These are phyloP conservation scores for Crepidotus variabilis DNA, from an alignment of 768 basidiomycete genomes.

Conservation along the genomic window DNA sequence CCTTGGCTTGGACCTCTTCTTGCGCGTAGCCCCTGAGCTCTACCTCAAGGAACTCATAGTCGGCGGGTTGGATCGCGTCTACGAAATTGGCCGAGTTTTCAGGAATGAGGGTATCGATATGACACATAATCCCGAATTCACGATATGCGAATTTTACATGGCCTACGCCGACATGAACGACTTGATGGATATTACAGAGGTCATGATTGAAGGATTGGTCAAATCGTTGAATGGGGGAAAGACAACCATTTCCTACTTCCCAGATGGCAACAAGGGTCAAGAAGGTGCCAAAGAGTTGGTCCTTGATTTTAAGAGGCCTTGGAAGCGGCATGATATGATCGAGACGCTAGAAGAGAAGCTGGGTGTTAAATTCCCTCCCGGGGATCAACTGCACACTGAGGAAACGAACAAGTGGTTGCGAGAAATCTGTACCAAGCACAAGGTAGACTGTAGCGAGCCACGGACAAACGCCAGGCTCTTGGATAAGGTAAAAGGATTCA, in stretches of 20 bases:
- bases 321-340: slow-evolving; percentile 99
- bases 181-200: slow-evolving; percentile 95
- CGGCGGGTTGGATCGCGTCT: slow-evolving; percentile 95
- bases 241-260: slow-evolving; percentile 82
- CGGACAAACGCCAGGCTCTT: slow-evolving; percentile 92
- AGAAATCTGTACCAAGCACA: slow-evolving; percentile 86
- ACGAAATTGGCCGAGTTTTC: slow-evolving; percentile 98
- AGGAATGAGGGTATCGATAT: slow-evolving; percentile 98
- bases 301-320: slow-evolving; percentile 88
- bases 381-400: slow-evolving; percentile 81
- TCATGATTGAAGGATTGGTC: slow-evolving; percentile 86
- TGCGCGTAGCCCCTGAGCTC: slow-evolving; percentile 96
- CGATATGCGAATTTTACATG: slow-evolving; percentile 99
- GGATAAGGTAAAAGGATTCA: slow-evolving; percentile 60
- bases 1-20: slow-evolving; percentile 91
- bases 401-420: slow-evolving; percentile 88
- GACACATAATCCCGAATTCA: slow-evolving; percentile 99
- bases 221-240: slow-evolving; percentile 78
- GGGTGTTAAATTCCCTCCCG: slow-evolving; percentile 87
- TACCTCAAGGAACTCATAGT: slow-evolving; percentile 98
- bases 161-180: slow-evolving; percentile 99
- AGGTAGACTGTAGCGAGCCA: slow-evolving; percentile 95
- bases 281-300: slow-evolving; percentile 57
- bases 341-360: slow-evolving; percentile 93
- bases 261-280: slow-evolving; percentile 86